Conservation (phyloP, 257 asterid genomes). For the Apocynum venetum region DNA sequence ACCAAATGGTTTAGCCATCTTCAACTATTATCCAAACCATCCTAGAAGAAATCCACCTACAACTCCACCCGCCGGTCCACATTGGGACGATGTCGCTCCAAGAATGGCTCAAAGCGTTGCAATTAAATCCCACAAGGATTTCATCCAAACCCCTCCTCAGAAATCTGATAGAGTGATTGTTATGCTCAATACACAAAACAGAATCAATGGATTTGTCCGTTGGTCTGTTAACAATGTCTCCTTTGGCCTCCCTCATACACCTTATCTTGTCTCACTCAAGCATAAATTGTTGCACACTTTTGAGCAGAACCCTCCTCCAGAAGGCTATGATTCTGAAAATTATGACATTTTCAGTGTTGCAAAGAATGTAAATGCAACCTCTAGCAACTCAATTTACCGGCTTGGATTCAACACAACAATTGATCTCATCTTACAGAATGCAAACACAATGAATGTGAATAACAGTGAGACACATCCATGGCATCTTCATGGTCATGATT, state of each 20-base stretch:
- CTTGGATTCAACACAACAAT: slow-evolving; percentile 63
- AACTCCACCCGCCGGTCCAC: slow-evolving; percentile 53
- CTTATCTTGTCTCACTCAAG: slow-evolving; percentile 60
- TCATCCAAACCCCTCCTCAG: slow-evolving; percentile 57
- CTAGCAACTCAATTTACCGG: slow-evolving; percentile 49
- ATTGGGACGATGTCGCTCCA: slow-evolving; percentile 48
- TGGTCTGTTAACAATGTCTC: slow-evolving; percentile 92
- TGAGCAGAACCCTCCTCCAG: slow-evolving; percentile 61
- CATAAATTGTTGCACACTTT: slow-evolving; percentile 32
- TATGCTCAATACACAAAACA: slow-evolving; percentile 83
- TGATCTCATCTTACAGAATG: slow-evolving; percentile 73
- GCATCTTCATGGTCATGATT: slow-evolving; percentile 97
- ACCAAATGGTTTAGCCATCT: slow-evolving; percentile 56
- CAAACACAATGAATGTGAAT: slow-evolving; percentile 52
- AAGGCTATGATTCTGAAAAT: slow-evolving; percentile 34
- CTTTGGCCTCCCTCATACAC: slow-evolving; percentile 63
- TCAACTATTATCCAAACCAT: slow-evolving; percentile 75
- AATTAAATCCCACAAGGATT: slow-evolving; percentile 43
- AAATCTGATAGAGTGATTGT: slow-evolving; percentile 64
- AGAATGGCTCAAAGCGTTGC: slow-evolving; percentile 51
- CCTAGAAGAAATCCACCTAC: slow-evolving; percentile 52
- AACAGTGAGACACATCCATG: slow-evolving; percentile 97
- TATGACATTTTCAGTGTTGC: slow-evolving; percentile 42
- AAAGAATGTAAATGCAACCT: slow-evolving; percentile 50
- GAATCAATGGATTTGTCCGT: slow-evolving; percentile 32